phyloP scores from a whole-genome alignment of 192 early-diverging fungal species.

The Entomortierella beljakovae region DNA sequence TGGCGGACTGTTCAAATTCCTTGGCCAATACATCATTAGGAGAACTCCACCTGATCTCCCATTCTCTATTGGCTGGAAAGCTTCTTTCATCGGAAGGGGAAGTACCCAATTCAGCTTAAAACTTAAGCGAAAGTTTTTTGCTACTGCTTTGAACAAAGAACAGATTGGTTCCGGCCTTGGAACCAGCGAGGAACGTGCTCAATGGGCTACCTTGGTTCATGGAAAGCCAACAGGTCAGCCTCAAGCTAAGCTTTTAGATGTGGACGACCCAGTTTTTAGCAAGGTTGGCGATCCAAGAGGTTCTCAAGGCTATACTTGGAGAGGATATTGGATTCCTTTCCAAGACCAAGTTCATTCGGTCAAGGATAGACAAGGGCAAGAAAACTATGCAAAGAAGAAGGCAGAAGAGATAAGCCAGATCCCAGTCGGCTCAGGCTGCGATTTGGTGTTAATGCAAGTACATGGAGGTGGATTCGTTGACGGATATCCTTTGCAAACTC shows the following conservation, averaged over 20 bases:
- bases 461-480: slow-evolving; percentile 34
- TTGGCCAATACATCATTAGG: not conserved
- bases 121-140: not conserved
- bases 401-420: not conserved
- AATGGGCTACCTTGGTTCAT: not conserved
- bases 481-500: slow-evolving; percentile 16
- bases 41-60: not conserved
- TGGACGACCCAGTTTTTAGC: not conserved
- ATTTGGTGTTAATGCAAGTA: slow-evolving; percentile 16
- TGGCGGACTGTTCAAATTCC: not conserved
- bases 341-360: slow-evolving; percentile 15
- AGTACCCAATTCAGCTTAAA: not conserved
- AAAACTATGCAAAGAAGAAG: not conserved
- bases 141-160: not conserved
- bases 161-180: not conserved
- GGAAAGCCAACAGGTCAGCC: not conserved
- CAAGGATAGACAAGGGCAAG: not conserved
- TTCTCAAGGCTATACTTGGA: slow-evolving; percentile 14
- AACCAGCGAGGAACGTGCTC: not conserved
- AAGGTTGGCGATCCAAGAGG: not conserved
- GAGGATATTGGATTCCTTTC: slow-evolving; percentile 44
- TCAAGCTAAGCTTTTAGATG: not conserved
- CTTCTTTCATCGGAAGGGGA: not conserved
- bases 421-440: slow-evolving; percentile 12
- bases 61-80: not conserved